phyloP scores from a whole-genome alignment of 176 grass and related monocot species.

The Typha latifolia region DNA sequence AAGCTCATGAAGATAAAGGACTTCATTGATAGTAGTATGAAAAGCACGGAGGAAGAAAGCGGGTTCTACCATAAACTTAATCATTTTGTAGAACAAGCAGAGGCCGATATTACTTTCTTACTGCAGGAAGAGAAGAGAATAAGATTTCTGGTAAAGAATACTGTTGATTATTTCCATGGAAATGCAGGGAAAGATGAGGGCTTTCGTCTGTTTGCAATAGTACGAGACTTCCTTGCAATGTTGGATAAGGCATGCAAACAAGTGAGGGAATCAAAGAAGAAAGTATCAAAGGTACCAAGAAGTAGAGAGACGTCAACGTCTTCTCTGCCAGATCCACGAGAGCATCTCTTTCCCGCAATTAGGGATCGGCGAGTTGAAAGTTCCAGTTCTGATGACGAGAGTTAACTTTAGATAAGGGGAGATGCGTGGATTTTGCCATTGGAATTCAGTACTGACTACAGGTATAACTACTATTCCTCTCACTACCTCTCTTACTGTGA shows the following conservation, averaged over 20 bases:
- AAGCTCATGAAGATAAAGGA: slow-evolving; percentile 63
- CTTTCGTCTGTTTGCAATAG: slow-evolving; percentile 64
- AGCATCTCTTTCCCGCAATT: slow-evolving; percentile 56
- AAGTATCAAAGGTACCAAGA: slow-evolving; percentile 32
- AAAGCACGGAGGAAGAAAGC: slow-evolving; percentile 51
- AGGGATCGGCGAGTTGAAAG: slow-evolving; percentile 36
- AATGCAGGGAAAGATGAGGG: slow-evolving; percentile 74
- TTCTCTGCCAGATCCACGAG: slow-evolving; percentile 28
- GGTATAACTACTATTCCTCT: not conserved
- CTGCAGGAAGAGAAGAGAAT: slow-evolving; percentile 73
- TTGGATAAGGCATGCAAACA: slow-evolving; percentile 78
- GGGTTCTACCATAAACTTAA: slow-evolving; percentile 59
- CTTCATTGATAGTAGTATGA: slow-evolving; percentile 64
- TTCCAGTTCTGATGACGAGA: slow-evolving; percentile 50
- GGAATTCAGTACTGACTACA: not conserved
- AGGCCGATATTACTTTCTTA: slow-evolving; percentile 37
- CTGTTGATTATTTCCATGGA: slow-evolving; percentile 65
- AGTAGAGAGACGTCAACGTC: slow-evolving; percentile 26
- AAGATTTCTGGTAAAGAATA: slow-evolving; percentile 42
- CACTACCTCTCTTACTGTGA: too few species aligned
- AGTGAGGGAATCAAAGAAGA: slow-evolving; percentile 36
- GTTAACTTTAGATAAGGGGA: slow-evolving; percentile 8
- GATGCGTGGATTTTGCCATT: not conserved
- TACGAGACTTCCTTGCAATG: slow-evolving; percentile 69
- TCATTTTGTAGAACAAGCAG: slow-evolving; percentile 44